These are phyloP conservation scores for Astragalus membranaceus DNA, from an alignment of 306 rosid species.

Conservation along the genomic window DNA sequence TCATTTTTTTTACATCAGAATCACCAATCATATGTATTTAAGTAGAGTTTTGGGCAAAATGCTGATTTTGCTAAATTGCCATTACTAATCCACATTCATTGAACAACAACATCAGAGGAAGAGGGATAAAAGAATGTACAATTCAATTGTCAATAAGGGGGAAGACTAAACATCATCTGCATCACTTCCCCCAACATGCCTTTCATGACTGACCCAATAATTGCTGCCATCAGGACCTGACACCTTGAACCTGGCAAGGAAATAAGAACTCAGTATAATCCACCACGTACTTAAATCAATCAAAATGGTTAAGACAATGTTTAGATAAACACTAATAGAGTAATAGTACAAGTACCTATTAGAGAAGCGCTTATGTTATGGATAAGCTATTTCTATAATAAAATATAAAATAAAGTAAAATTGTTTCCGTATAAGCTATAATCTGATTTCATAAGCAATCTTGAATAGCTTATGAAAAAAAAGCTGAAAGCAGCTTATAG, in stretches of 20 bases:
- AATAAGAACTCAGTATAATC: too few species aligned
- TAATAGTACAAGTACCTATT: too few species aligned
- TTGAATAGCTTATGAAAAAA: too few species aligned
- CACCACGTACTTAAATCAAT: background rate
- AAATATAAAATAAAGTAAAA: too few species aligned
- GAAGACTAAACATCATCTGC: slow-evolving; percentile 70
- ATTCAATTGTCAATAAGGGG: slow-evolving; percentile 37
- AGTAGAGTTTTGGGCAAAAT: slow-evolving; percentile 17
- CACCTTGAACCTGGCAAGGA: slow-evolving; percentile 57
- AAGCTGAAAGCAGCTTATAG: too few species aligned
- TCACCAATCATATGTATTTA: slow-evolving; percentile 28
- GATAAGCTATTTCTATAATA: too few species aligned
- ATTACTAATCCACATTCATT: slow-evolving; percentile 28
- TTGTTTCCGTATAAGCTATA: too few species aligned
- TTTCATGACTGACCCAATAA: slow-evolving; percentile 72
- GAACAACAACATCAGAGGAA: slow-evolving; percentile 26
- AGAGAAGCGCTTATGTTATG: too few species aligned
- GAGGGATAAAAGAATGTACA: slow-evolving; percentile 53
- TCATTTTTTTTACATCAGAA: slow-evolving; percentile 31
- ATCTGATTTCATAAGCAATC: too few species aligned
- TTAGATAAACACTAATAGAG: too few species aligned
- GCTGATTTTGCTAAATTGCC: slow-evolving; percentile 33
- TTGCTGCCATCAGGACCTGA: slow-evolving; percentile 80
- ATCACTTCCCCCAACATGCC: slow-evolving; percentile 84
- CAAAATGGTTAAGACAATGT: background rate